Base-by-base conservation (phyloP, 2,329 filamentous ascomycete genomes). In the Hypomyces rosellus region DNA sequence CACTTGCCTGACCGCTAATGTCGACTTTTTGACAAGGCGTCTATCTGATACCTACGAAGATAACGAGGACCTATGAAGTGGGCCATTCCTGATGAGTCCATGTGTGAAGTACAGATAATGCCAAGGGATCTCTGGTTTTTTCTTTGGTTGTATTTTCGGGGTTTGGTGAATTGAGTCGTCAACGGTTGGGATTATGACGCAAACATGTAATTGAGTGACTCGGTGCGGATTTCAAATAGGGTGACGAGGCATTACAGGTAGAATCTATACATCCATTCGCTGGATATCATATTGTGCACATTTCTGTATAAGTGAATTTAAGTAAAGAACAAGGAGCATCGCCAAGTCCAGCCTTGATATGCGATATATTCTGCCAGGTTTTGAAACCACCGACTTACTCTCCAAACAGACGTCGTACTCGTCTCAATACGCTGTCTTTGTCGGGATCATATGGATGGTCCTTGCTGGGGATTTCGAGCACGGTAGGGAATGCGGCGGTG, bases 361-460 rank as follows among this genome's bases (percentile, higher is more conserved):
- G 25, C 25, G 25, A 30, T 30, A 30, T 30, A 30, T 30, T 8
- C 25, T 30, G 25, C 25, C 6, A 30, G 6, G 6, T 30, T 30
- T 2, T 11, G 6, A 30, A 30, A 11, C 25, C 25, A 30, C 9
- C 6, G 9, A 6, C 8, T 66, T 81, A 91, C 74, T 91, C 82
- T 60, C 82, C 82, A 72, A 85, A 85, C 50, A 82, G 57, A 52
- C 78, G 74, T 54, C 78, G 74, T 42, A 99, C 93, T 59, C 93
- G 81, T 73, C 91, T 88, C 71, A 99, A 70, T 40, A 99, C 92
- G 65, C 92, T 97, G 69, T 99, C 93, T 76, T 99, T 99, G 73
- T 99, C 93, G 0, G 93, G 93, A 63, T 99, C 92, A 66, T 99
- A 99, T 2, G 93, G 93, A 68, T 99, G 93, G 69, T 99, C 93